These are phyloP conservation scores for Tuber aestivum DNA, from an alignment of 495 filamentous ascomycete genomes.

Conservation along the genomic window DNA sequence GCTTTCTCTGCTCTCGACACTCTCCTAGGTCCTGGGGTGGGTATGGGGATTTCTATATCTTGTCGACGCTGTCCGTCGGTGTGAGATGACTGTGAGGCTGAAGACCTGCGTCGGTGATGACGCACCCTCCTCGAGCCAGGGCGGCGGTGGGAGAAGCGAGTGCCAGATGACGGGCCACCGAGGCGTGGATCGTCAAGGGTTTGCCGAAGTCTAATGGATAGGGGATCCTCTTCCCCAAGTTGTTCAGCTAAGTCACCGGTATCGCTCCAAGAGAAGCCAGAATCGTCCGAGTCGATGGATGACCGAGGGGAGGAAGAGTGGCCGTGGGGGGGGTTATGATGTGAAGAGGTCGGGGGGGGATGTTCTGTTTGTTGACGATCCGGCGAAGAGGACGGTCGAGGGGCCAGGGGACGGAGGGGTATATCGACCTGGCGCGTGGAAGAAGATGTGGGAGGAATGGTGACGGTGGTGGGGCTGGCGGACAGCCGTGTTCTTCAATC, in stretches of 20 bases:
- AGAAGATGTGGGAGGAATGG: slow-evolving; percentile 53
- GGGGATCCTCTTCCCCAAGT: slow-evolving; percentile 73
- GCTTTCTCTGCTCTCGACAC: slow-evolving; percentile 60
- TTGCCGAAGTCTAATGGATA: slow-evolving; percentile 58
- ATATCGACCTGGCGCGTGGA: slow-evolving; percentile 57
- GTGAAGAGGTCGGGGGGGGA: slow-evolving; percentile 28
- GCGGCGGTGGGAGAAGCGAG: slow-evolving; percentile 16
- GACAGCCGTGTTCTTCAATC: slow-evolving; percentile 44
- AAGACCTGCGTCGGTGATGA: slow-evolving; percentile 25
- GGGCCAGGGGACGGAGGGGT: slow-evolving; percentile 55
- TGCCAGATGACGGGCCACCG: slow-evolving; percentile 43
- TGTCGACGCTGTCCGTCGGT: slow-evolving; percentile 18
- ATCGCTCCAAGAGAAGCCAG: slow-evolving; percentile 79
- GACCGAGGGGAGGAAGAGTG: slow-evolving; percentile 43
- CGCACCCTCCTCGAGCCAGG: slow-evolving; percentile 24
- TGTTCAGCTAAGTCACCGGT: slow-evolving; percentile 91
- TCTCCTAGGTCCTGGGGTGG: slow-evolving; percentile 57
- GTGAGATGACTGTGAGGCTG: slow-evolving; percentile 24
- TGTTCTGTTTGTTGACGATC: slow-evolving; percentile 43
- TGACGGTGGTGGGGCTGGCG: slow-evolving; percentile 53
- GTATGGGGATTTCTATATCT: slow-evolving; percentile 52
- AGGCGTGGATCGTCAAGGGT: slow-evolving; percentile 57
- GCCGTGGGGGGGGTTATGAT: slow-evolving; percentile 42
- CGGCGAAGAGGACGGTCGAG: slow-evolving; percentile 45
- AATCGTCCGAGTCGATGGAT: slow-evolving; percentile 55